Evolutionary conservation across 1,284 basidiomycete species (phyloP).

Genomic region (Cryptococcus deneoformans): DNA sequence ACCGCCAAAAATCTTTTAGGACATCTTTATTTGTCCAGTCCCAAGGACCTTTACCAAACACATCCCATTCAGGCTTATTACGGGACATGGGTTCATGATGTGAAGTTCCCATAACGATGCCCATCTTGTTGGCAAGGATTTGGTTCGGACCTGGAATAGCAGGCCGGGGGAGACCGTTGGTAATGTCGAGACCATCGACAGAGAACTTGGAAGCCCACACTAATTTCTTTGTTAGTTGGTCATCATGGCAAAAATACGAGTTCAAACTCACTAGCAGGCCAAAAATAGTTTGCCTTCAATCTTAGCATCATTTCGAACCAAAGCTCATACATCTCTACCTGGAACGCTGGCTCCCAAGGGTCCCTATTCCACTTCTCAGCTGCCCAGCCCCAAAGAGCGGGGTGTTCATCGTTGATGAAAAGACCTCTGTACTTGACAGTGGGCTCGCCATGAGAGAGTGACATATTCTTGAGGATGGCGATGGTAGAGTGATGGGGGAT

Average conservation of each 20-base stretch:
- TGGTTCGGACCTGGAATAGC: conserved; percentile 55
- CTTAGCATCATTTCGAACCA: conserved; percentile 61
- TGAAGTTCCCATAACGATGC: conserved; percentile 62
- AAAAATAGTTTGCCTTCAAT: conserved; percentile 67
- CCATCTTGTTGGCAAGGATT: conserved; percentile 62
- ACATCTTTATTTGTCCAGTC: conserved; percentile 25
- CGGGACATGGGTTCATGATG: conserved; percentile 50
- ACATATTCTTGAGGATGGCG: conserved; percentile 54
- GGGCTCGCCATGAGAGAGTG: conserved; percentile 62
- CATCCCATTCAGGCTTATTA: conserved; percentile 34
- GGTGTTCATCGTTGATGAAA: conserved; percentile 62
- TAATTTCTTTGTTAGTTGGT: conserved; percentile 1
- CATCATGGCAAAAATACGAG: background rate
- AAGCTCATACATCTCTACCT: conserved; percentile 58
- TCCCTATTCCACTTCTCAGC: conserved; percentile 48
- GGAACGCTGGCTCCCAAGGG: conserved; percentile 36
- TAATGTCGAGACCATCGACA: conserved; percentile 57
- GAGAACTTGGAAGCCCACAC: conserved; percentile 59
- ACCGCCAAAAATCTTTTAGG: conserved; percentile 28
- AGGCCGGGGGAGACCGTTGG: conserved; percentile 7
- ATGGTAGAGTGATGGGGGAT: conserved; percentile 55
- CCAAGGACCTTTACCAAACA: conserved; percentile 20
- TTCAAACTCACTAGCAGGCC: conserved; percentile 48
- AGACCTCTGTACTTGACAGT: conserved; percentile 69
- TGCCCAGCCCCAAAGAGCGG: conserved; percentile 57